Percentiles rank a stretch among this genome's conserved stretches.
phyloP scores from a whole-genome alignment of 192 early-diverging fungal species.

The Gigaspora rosea region DNA sequence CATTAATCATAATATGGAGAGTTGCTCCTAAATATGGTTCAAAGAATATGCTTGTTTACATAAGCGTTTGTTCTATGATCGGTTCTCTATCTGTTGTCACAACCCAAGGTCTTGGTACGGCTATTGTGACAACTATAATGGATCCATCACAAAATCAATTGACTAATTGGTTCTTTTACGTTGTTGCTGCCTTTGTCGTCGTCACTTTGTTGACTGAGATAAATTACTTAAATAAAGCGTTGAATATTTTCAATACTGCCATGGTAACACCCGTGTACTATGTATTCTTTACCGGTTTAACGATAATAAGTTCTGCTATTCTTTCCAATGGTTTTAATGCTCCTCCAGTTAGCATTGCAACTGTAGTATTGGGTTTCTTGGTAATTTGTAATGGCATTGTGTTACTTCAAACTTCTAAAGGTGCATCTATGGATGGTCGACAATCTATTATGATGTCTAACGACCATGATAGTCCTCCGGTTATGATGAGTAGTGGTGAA shows the following conservation, averaged over 20 bases:
- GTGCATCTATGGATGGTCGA: background rate
- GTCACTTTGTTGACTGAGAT: constrained; percentile 59
- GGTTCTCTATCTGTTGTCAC: constrained; percentile 68
- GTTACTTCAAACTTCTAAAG: constrained; percentile 52
- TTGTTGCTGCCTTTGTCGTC: constrained; percentile 58
- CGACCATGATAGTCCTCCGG: background rate
- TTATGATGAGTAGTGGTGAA: background rate
- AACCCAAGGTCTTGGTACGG: constrained; percentile 68
- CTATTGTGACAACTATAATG: constrained; percentile 60
- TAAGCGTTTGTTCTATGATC: constrained; percentile 55
- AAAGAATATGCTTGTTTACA: constrained; percentile 52
- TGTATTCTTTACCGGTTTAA: constrained; percentile 71
- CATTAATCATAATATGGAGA: constrained; percentile 53
- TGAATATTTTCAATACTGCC: constrained; percentile 70
- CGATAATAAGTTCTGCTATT: constrained; percentile 64
- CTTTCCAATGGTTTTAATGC: constrained; percentile 66
- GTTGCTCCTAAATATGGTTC: constrained; percentile 62
- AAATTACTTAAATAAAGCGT: constrained; percentile 71
- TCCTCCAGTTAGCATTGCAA: constrained; percentile 38
- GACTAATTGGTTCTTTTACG: constrained; percentile 68
- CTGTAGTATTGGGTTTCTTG: constrained; percentile 60
- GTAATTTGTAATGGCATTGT: constrained; percentile 64
- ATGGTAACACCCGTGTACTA: constrained; percentile 78
- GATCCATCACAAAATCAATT: constrained; percentile 57
- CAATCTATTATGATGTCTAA: background rate